Conservation (phyloP, 805 yeast genomes). For the Lachancea sp. region DNA sequence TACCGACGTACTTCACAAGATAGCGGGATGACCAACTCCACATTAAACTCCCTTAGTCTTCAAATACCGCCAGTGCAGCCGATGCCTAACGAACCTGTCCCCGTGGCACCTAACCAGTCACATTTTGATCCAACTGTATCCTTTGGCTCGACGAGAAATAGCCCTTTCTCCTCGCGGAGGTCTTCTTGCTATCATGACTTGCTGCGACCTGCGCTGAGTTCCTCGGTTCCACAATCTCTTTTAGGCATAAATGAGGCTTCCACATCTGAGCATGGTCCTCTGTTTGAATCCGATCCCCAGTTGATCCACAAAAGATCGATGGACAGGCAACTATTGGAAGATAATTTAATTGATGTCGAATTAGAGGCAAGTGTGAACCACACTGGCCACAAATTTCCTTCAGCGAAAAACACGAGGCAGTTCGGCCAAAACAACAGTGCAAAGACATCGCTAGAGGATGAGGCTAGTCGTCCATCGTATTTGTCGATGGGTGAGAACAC, state of each 20-base stretch:
- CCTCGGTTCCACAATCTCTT: constrained; percentile 3
- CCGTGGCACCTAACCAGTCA: constrained; percentile 13
- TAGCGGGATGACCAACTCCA: constrained; percentile 11
- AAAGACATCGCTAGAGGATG: constrained; percentile 3
- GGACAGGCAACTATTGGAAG: constrained; percentile 22
- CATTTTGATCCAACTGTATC: constrained; percentile 6
- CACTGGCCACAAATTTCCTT: background rate
- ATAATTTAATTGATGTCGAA: constrained; percentile 10
- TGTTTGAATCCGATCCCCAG: constrained; percentile 16
- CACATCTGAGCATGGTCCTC: background rate
- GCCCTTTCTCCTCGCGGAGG: constrained; percentile 29
- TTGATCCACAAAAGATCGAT: constrained; percentile 14
- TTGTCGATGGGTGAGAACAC: constrained; percentile 16
- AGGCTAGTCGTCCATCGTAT: constrained; percentile 15
- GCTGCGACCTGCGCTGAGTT: constrained; percentile 3
- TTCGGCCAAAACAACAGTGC: constrained; percentile 1
- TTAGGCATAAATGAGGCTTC: background rate
- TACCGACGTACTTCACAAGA: constrained; percentile 23
- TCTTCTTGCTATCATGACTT: constrained; percentile 16
- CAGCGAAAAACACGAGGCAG: background rate
- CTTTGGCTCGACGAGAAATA: constrained; percentile 16
- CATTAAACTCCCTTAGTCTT: constrained; percentile 3
- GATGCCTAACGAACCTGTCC: constrained; percentile 14
- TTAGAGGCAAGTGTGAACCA: background rate
- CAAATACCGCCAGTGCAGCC: constrained; percentile 50